These are phyloP conservation scores for Jacaranda mimosifolia DNA, from an alignment of 257 asterid species.

Conservation along the genomic window DNA sequence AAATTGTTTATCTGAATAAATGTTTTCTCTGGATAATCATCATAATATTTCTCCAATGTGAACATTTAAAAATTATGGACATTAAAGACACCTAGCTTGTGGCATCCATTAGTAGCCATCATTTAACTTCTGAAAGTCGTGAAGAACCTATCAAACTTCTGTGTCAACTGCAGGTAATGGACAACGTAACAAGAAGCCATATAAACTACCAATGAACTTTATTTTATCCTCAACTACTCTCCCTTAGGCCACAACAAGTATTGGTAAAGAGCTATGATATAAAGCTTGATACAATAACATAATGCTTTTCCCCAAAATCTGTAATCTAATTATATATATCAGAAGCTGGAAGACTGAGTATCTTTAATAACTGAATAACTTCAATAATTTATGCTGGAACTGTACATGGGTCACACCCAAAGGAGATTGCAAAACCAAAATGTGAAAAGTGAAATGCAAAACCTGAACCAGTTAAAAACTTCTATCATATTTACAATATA, in stretches of 20 bases:
- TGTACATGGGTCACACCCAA: constrained; percentile 30
- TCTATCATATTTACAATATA: constrained; percentile 43
- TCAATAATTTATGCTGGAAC: constrained; percentile 41
- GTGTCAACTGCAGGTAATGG: constrained; percentile 29
- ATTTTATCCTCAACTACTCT: neutral
- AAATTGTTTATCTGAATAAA: neutral
- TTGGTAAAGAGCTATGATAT: neutral
- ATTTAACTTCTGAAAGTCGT: neutral
- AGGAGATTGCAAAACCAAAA: constrained; percentile 40
- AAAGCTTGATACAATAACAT: neutral
- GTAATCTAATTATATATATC: neutral
- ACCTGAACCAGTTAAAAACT: constrained; percentile 16
- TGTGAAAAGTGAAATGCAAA: constrained; percentile 26
- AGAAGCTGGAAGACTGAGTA: neutral
- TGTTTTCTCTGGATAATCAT: neutral
- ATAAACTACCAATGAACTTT: neutral
- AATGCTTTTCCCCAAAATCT: neutral
- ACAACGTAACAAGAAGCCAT: constrained; percentile 27
- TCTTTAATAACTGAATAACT: constrained; percentile 11
- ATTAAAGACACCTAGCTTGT: constrained; percentile 21
- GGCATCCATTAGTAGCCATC: constrained; percentile 1
- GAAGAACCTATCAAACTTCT: constrained; percentile 26
- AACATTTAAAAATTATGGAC: neutral
- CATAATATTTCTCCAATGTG: neutral
- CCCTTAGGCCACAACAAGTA: neutral